phyloP scores from a whole-genome alignment of 768 basidiomycete genomes.

The Podaxis mareebaensis region DNA sequence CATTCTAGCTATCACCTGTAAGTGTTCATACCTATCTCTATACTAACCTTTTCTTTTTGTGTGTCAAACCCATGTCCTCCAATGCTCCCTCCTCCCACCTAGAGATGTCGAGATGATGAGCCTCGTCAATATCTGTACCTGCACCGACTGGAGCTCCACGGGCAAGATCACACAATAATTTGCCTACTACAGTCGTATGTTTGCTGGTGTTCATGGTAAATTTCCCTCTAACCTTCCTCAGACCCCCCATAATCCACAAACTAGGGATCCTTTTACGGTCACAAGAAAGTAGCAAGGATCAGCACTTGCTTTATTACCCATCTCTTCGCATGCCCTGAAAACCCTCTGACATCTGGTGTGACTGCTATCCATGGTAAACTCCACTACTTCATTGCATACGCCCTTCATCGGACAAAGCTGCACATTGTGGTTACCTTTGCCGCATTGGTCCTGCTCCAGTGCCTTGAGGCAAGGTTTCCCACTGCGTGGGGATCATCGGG shows the following conservation, averaged over 20 bases:
- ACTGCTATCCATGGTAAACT: conserved; percentile 61
- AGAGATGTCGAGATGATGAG: conserved; percentile 7
- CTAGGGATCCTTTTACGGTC: conserved; percentile 71
- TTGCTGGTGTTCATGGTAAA: conserved; percentile 8
- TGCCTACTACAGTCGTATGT: conserved; percentile 8
- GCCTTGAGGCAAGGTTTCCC: conserved; percentile 89
- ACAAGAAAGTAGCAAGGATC: conserved; percentile 68
- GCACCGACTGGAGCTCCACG: conserved; percentile 7
- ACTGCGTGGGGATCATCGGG: conserved; percentile 89
- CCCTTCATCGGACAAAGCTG: conserved; percentile 80
- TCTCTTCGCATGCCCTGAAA: conserved; percentile 84
- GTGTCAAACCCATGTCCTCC: conserved; percentile 8
- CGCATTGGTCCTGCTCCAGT: conserved; percentile 69
- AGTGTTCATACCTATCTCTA: too few species aligned
- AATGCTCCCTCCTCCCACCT: conserved; percentile 5
- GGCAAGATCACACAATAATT: conserved; percentile 13
- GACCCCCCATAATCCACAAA: conserved; percentile 25
- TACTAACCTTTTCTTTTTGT: too few species aligned
- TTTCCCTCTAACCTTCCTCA: conserved; percentile 19
- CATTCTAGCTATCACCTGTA: too few species aligned
- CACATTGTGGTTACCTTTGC: conserved; percentile 71
- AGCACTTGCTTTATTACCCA: conserved; percentile 82
- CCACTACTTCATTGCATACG: conserved; percentile 84
- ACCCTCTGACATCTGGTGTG: conserved; percentile 51
- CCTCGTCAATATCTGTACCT: conserved; percentile 8